Evolutionary conservation across 305 asterid genomes (phyloP).

Genomic region (Coffea humblotiana): DNA sequence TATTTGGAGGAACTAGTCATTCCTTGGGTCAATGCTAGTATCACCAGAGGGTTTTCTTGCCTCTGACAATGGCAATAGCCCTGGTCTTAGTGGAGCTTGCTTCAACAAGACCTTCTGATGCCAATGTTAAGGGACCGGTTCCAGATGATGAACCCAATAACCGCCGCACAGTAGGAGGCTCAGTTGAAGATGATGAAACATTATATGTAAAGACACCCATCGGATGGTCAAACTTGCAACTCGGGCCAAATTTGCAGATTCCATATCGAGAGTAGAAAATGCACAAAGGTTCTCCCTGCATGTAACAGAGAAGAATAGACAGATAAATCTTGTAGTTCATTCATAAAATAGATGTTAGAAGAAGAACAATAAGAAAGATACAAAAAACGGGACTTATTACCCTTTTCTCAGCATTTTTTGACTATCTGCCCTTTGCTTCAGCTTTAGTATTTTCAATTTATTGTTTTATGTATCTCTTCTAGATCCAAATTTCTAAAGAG

Average conservation of each 20-base stretch:
- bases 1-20: slow-evolving; percentile 42
- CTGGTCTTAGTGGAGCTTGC: slow-evolving; percentile 64
- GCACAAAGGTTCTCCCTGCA: slow-evolving; percentile 93
- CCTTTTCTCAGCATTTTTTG: background rate
- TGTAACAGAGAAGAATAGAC: slow-evolving; percentile 22
- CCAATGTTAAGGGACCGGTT: slow-evolving; percentile 57
- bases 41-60: slow-evolving; percentile 78
- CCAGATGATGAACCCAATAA: slow-evolving; percentile 74
- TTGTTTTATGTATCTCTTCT: background rate
- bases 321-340: slow-evolving; percentile 23
- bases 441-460: background rate
- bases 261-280: slow-evolving; percentile 95
- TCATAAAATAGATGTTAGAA: background rate
- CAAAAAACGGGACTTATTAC: background rate
- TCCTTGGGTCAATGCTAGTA: slow-evolving; percentile 72
- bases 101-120: slow-evolving; percentile 67
- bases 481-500: background rate
- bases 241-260: slow-evolving; percentile 98
- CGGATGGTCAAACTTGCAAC: slow-evolving; percentile 99
- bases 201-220: slow-evolving; percentile 77
- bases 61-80: slow-evolving; percentile 63
- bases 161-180: slow-evolving; percentile 52
- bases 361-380: background rate
- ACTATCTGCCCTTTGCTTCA: background rate
- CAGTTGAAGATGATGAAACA: slow-evolving; percentile 57